Conservation (phyloP, 2,329 filamentous ascomycete genomes). For the Fusarium sp. region DNA sequence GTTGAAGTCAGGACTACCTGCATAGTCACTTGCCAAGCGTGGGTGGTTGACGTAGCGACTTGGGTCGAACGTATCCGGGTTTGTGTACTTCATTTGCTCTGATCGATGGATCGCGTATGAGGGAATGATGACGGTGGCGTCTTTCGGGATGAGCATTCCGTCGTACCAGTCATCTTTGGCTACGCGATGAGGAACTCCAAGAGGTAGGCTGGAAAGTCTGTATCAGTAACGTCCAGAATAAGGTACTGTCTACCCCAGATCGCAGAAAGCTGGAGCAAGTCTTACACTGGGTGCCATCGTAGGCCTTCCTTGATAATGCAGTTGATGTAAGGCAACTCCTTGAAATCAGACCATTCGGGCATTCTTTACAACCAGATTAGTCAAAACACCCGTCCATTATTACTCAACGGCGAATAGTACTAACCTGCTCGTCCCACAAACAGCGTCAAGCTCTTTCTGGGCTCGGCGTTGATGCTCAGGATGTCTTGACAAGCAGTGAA, state of each 20-base stretch:
- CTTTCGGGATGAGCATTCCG: neutral
- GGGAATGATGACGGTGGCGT: neutral
- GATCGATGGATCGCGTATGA: neutral
- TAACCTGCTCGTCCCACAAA: neutral
- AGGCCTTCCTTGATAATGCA: neutral
- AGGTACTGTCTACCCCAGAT: no score
- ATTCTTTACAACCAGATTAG: neutral
- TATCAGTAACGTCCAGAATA: neutral
- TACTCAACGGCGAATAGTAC: rapidly evolving
- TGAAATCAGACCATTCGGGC: neutral
- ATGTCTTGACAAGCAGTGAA: neutral
- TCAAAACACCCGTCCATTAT: rapidly evolving
- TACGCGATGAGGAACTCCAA: neutral
- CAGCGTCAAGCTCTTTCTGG: neutral
- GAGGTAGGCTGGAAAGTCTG: neutral
- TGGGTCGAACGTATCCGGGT: neutral
- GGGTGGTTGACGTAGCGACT: neutral
- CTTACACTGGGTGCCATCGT: neutral
- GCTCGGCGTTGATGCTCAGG: neutral
- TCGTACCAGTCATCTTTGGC: neutral
- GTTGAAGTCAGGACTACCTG: neutral
- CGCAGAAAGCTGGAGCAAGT: neutral
- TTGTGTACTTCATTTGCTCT: neutral
- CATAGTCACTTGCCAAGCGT: neutral
- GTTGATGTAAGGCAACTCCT: neutral